phyloP scores from a whole-genome alignment of 2,329 filamentous ascomycete species.

The Fusarium musae region DNA sequence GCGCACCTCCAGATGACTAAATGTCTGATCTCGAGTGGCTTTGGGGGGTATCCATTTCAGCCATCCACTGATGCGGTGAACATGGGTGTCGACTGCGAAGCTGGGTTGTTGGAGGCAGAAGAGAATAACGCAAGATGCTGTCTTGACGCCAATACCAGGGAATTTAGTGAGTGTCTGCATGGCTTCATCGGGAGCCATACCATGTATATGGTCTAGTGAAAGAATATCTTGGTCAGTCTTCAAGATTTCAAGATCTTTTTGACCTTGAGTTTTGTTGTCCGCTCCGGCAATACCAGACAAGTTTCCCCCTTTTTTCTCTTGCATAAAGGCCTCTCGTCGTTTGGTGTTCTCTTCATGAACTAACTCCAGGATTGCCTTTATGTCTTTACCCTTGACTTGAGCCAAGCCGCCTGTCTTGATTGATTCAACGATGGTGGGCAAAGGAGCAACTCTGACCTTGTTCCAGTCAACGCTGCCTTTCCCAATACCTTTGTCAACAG shows the following conservation, averaged over 20 bases:
- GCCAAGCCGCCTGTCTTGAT: conserved; percentile 64
- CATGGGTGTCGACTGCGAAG: conserved; percentile 45
- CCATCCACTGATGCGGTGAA: conserved; percentile 43
- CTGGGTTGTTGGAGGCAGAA: conserved; percentile 45
- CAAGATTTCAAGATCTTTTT: conserved; percentile 44
- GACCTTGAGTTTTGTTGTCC: conserved; percentile 40
- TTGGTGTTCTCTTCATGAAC: conserved; percentile 42
- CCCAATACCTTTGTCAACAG: conserved; percentile 40
- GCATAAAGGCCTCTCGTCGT: conserved; percentile 39
- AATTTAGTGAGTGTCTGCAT: conserved; percentile 44
- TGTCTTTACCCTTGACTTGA: conserved; percentile 43
- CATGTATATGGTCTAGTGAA: conserved; percentile 44
- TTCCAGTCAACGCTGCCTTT: conserved; percentile 45
- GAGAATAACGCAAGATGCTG: conserved; percentile 44
- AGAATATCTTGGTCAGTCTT: conserved; percentile 43
- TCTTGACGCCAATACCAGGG: conserved; percentile 44
- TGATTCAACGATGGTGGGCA: conserved; percentile 65
- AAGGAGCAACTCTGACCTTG: conserved; percentile 38
- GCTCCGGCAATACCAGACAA: conserved; percentile 26
- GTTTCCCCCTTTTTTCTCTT: conserved; percentile 36
- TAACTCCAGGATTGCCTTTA: conserved; percentile 42
- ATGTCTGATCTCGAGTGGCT: conserved; percentile 42
- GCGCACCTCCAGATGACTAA: conserved; percentile 44
- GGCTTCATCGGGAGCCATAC: conserved; percentile 43
- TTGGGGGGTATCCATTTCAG: conserved; percentile 44